These are phyloP conservation scores for Cadophora luteo-olivacea DNA, from an alignment of 2,329 filamentous ascomycete genomes.

Conservation along the genomic window DNA sequence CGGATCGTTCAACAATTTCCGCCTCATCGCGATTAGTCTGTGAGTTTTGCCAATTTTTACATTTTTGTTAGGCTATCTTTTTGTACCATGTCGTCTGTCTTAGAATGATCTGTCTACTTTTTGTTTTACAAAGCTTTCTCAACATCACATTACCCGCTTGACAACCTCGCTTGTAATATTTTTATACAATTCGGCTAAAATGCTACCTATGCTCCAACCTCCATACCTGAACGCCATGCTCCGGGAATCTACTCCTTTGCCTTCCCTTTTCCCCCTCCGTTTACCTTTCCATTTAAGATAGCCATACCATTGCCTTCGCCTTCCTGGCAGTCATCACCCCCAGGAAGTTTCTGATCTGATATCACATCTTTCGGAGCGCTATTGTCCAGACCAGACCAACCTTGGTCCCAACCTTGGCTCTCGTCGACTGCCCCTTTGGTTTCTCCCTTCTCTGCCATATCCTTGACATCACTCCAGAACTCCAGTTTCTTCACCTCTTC, in stretches of 20 bases:
- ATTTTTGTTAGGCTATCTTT: background rate
- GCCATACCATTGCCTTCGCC: conserved; percentile 29
- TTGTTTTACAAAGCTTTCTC: background rate
- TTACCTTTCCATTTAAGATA: conserved; percentile 30
- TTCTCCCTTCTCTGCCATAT: conserved; percentile 61
- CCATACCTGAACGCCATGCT: conserved; percentile 29
- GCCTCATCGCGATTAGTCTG: background rate
- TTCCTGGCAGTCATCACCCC: conserved; percentile 31
- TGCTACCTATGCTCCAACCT: conserved; percentile 19
- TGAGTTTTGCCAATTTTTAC: background rate
- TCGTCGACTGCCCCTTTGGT: conserved; percentile 42
- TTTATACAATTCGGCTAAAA: background rate
- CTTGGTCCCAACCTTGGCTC: conserved; percentile 40
- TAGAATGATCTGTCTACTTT: too few relatives aligned
- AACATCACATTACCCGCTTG: background rate
- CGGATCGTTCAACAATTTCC: background rate
- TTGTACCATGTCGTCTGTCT: too few relatives aligned
- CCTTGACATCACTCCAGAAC: conserved; percentile 86
- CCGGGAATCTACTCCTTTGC: conserved; percentile 28
- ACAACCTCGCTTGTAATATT: background rate
- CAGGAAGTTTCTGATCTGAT: conserved; percentile 35
- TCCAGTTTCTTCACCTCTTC: conserved; percentile 81
- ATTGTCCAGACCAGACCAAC: conserved; percentile 42
- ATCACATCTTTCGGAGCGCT: conserved; percentile 43
- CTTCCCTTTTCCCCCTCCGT: conserved; percentile 27